Evolutionary conservation across 2,329 filamentous ascomycete genomes (phyloP), one percentile per base, ranked within the genome.

Genomic region (Neoscytalidium dimidiatum): DNA sequence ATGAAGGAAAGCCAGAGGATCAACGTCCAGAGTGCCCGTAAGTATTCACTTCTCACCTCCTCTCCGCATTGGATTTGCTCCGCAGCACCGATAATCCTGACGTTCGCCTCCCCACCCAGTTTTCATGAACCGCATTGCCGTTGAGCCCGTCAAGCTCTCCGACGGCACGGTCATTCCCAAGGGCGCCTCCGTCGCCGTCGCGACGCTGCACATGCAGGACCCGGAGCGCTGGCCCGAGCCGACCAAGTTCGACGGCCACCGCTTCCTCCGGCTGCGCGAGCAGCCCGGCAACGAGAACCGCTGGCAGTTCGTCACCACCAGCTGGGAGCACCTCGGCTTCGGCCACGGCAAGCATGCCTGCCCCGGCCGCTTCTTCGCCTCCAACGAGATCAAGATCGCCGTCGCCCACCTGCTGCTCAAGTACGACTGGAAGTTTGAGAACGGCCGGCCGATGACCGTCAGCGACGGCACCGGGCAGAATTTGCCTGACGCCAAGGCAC

Each of bases 1-100:
- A 68, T 77, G 63, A 76, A 75, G 66, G 75, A 77, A 64, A 69
- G 68, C 5, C 73, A 76, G 65, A 65, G 75, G 43, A 29, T 60
- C 35, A 48, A 60, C 52, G 52, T 57, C 52, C 52, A 57, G 21
- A 57, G 52, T 29, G 5, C 33, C 1, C 33, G 52, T 57, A 41
- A 57, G 33, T 23, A 14, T 2, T 1, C 31, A 8, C 29, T 26
- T 14, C 17, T 4, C n/a, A 28, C 28, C 7, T 6, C n/a, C 13
- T 17, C 51, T 33, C 9, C 21, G 8, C 8, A 13, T 13, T 5
- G 17, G 2, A 31, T 31, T 13, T 29, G 60, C 46, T 63, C 66
- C 8, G 51, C 66, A 1, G 26, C 35, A 1, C 51, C 66, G 9
- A 51, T 56, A 11, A 58, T 62, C 4, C 64, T 44, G n/a, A n/a